Conservation (phyloP, 148 eudicot species). For the Rhododendron griersonianum region DNA sequence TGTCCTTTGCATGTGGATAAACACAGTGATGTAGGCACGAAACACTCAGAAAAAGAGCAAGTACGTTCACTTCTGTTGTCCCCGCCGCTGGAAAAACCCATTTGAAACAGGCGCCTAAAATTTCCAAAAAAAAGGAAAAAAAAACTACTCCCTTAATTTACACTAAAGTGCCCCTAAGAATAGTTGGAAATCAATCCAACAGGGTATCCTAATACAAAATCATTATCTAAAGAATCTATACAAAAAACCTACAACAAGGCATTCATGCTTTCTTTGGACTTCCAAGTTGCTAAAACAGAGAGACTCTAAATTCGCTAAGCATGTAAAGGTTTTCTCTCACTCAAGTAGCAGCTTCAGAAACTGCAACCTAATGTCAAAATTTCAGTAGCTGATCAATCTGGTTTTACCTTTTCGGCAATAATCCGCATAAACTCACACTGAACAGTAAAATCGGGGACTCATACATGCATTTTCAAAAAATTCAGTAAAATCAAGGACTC, state of each 20-base stretch:
- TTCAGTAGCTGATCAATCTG: not conserved
- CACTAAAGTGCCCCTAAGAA: too few relatives aligned
- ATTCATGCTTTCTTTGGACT: not conserved
- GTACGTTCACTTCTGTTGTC: not conserved
- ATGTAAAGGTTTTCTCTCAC: not conserved
- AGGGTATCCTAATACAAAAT: not conserved
- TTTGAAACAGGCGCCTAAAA: not conserved
- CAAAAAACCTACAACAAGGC: not conserved
- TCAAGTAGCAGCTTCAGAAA: not conserved
- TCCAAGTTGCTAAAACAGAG: not conserved
- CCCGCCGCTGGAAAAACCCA: not conserved
- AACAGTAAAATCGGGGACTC: not conserved
- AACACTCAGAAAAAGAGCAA: not conserved
- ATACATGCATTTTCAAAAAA: not conserved
- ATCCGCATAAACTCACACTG: not conserved
- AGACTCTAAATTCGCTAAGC: not conserved
- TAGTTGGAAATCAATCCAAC: not conserved
- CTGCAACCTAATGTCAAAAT: not conserved
- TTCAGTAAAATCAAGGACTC: not conserved
- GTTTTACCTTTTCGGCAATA: not conserved
- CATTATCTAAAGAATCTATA: not conserved
- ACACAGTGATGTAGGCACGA: not conserved
- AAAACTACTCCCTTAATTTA: not conserved
- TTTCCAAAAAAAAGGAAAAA: not conserved
- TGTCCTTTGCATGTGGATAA: not conserved